These are phyloP conservation scores for Erythrophleum fordii DNA, from an alignment of 306 rosid species.

Conservation along the genomic window DNA sequence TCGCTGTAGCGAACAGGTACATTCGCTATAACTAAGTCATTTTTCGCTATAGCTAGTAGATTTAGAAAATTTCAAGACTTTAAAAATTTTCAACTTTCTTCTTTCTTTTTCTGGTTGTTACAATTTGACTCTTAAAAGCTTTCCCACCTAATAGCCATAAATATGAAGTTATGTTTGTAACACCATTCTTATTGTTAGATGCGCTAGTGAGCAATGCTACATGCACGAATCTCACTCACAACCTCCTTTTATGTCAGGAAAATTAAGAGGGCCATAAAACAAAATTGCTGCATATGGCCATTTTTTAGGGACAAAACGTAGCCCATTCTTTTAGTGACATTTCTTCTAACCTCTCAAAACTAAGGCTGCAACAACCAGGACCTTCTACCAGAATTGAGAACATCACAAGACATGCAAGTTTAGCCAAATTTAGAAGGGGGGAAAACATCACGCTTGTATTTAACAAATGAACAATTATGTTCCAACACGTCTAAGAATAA, in stretches of 20 bases:
- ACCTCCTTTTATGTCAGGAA: background rate
- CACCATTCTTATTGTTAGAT: background rate
- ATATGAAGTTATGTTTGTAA: background rate
- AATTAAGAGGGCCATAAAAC: background rate
- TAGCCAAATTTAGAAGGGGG: background rate
- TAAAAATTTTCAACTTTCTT: too few species aligned
- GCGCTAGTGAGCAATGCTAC: background rate
- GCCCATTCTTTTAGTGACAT: background rate
- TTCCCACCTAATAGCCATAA: background rate
- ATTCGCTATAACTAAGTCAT: too few species aligned
- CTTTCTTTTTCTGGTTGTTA: too few species aligned
- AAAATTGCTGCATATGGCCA: background rate
- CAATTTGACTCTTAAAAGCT: too few species aligned
- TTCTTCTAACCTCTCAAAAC: background rate
- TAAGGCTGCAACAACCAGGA: background rate
- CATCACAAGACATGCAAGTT: background rate
- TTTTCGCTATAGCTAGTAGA: too few species aligned
- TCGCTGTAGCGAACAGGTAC: too few species aligned
- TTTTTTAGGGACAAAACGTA: background rate
- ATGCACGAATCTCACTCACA: background rate
- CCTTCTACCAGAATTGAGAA: background rate
- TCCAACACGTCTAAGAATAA: conserved; percentile 42
- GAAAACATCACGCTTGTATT: background rate
- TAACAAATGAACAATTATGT: conserved; percentile 43
- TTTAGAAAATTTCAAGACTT: too few species aligned